Evolutionary conservation across 2,329 filamentous ascomycete genomes (phyloP).

Genomic region (Colletotrichum spaethianum): DNA sequence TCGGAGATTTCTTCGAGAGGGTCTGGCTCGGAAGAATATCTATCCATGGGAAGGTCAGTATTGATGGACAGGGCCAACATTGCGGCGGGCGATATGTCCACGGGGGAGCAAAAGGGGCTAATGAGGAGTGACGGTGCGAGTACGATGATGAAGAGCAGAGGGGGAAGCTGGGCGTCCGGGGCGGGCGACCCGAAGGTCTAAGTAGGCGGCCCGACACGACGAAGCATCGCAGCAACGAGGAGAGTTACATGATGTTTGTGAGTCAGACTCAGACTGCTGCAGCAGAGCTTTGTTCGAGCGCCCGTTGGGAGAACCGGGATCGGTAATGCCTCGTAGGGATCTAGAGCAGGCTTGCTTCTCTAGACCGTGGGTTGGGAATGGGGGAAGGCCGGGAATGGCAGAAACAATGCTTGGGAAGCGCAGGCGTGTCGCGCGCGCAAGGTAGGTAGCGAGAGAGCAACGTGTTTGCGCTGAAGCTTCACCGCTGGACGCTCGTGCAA

Average conservation of each 20-base stretch:
- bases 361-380: conserved; percentile 14
- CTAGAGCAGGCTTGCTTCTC: conserved; percentile 30
- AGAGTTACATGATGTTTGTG: conserved; percentile 39
- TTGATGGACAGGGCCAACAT: conserved; percentile 56
- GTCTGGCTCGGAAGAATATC: conserved; percentile 57
- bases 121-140: neutral
- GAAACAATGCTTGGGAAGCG: conserved; percentile 10
- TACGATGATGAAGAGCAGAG: neutral
- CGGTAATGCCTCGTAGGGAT: conserved; percentile 14
- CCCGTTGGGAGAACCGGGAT: conserved; percentile 31
- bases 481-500: conserved; percentile 41
- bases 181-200: conserved; percentile 32
- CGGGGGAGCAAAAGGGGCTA: neutral
- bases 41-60: conserved; percentile 59
- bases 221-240: conserved; percentile 37
- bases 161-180: neutral
- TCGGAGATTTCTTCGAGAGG: conserved; percentile 50
- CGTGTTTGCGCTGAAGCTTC: conserved; percentile 36
- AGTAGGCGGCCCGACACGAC: conserved; percentile 26
- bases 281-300: conserved; percentile 26
- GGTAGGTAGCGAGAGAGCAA: conserved; percentile 36
- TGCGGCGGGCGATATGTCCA: conserved; percentile 41
- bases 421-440: conserved; percentile 12
- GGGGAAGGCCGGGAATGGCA: conserved; percentile 14
- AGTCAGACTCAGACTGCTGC: conserved; percentile 34